Evolutionary conservation across 2,329 filamentous ascomycete genomes (phyloP).

Genomic region (Zalaria sp.): DNA sequence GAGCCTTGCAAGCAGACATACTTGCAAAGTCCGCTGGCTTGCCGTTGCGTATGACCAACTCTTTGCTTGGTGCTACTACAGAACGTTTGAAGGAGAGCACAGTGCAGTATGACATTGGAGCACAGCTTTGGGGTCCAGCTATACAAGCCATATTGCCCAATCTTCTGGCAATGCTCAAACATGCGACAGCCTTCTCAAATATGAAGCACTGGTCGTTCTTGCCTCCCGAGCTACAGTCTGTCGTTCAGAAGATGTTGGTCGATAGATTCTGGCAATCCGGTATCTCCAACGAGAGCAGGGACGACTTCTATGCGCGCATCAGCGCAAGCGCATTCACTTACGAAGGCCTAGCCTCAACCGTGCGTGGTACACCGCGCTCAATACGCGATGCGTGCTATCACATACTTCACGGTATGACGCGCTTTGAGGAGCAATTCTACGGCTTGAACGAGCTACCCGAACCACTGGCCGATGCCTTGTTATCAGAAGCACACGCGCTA

Average conservation of each 20-base stretch:
- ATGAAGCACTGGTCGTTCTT: constrained; percentile 68
- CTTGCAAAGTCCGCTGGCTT: constrained; percentile 56
- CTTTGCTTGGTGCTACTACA: constrained; percentile 80
- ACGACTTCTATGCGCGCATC: constrained; percentile 90
- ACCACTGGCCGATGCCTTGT: constrained; percentile 71
- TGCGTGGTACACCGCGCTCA: constrained; percentile 75
- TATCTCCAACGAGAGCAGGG: constrained; percentile 88
- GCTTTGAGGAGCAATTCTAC: constrained; percentile 78
- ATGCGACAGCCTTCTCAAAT: constrained; percentile 86
- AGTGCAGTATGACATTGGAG: constrained; percentile 59
- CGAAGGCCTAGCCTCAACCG: constrained; percentile 86
- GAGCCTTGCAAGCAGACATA: constrained; percentile 63
- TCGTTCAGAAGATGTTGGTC: constrained; percentile 72
- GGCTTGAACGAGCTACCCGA: constrained; percentile 72
- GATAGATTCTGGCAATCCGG: constrained; percentile 98
- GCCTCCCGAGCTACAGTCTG: constrained; percentile 57
- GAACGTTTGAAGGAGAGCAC: constrained; percentile 71
- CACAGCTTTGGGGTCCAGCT: constrained; percentile 69
- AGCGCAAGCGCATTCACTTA: constrained; percentile 77
- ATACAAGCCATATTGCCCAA: constrained; percentile 75
- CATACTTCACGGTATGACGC: constrained; percentile 85
- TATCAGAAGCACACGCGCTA: constrained; percentile 65
- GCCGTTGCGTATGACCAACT: constrained; percentile 77
- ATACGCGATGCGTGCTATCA: constrained; percentile 90
- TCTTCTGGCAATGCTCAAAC: constrained; percentile 68